Evolutionary conservation across 2,329 filamentous ascomycete genomes (phyloP).

Genomic region (Fonsecaea multimorphosa): DNA sequence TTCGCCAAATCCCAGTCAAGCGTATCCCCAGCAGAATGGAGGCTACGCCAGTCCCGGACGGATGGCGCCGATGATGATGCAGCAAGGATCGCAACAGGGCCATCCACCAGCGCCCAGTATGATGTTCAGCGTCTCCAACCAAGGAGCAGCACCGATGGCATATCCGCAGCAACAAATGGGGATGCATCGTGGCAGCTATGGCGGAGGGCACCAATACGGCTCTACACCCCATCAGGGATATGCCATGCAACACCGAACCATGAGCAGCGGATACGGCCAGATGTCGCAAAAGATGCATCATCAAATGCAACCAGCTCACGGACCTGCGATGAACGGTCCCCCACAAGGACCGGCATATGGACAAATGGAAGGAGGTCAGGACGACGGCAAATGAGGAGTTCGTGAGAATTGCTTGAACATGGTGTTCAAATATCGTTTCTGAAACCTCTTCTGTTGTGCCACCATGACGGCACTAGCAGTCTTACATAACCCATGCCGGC

Average conservation of each 20-base stretch:
- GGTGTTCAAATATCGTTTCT: background rate
- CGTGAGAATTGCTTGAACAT: background rate
- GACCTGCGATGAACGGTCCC: slow-evolving; percentile 35
- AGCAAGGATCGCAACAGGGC: slow-evolving; percentile 91
- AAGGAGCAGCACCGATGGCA: slow-evolving; percentile 67
- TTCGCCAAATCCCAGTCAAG: slow-evolving; percentile 74
- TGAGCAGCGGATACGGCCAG: slow-evolving; percentile 63
- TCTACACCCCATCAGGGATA: slow-evolving; percentile 69
- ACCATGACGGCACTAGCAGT: background rate
- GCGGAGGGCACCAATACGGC: slow-evolving; percentile 67
- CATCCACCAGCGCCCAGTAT: slow-evolving; percentile 73
- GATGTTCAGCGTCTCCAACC: slow-evolving; percentile 54
- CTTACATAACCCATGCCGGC: background rate
- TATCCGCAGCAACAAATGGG: slow-evolving; percentile 72
- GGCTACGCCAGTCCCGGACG: slow-evolving; percentile 90
- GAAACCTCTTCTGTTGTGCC: background rate
- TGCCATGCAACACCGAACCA: slow-evolving; percentile 63
- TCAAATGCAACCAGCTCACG: slow-evolving; percentile 43
- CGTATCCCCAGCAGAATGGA: slow-evolving; percentile 62
- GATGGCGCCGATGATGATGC: slow-evolving; percentile 89
- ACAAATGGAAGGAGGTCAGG: slow-evolving; percentile 31
- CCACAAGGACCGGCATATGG: slow-evolving; percentile 36
- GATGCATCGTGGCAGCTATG: slow-evolving; percentile 65
- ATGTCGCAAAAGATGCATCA: slow-evolving; percentile 51
- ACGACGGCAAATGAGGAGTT: slow-evolving; percentile 36